A percentile compares a stretch with the other conserved stretches of the same genome.
These are phyloP conservation scores for Aspergillus terreus DNA, from an alignment of 2,329 filamentous ascomycete genomes.

Conservation along the genomic window DNA sequence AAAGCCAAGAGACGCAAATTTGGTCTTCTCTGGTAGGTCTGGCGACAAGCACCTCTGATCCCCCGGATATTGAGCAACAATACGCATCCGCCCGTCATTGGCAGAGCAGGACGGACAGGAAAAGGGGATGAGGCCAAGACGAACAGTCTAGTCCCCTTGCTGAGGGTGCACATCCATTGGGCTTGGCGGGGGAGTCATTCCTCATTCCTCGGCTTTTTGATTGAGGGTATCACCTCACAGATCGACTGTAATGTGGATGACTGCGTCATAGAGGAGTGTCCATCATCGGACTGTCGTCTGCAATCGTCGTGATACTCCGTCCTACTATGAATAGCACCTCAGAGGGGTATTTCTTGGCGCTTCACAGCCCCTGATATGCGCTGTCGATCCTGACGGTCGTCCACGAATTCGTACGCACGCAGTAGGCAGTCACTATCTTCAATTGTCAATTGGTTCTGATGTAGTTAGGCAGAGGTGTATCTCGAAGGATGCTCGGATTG, in stretches of 20 bases:
- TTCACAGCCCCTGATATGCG: conserved; percentile 6
- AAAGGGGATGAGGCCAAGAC: not conserved
- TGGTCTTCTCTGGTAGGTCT: not conserved
- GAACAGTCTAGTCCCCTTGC: not conserved
- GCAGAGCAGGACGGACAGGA: not conserved
- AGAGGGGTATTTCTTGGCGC: conserved; percentile 1
- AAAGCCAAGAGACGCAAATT: not conserved
- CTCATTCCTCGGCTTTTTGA: not conserved
- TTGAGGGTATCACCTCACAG: no score
- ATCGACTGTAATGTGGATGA: no score
- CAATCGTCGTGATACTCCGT: not conserved
- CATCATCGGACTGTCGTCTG: not conserved
- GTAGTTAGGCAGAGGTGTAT: not conserved
- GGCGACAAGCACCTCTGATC: conserved; percentile 3
- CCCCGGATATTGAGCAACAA: not conserved
- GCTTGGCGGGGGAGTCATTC: not conserved
- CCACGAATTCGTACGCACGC: not conserved
- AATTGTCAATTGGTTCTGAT: not conserved
- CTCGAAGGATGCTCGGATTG: not conserved
- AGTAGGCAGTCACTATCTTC: not conserved
- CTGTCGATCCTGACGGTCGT: conserved; percentile 4
- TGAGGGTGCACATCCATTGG: not conserved
- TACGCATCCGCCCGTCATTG: not conserved
- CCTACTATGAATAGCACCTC: no score
- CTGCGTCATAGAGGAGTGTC: not conserved